Evolutionary conservation across 345 rosid species (phyloP).

Genomic region (Hypericum androsaemum): DNA sequence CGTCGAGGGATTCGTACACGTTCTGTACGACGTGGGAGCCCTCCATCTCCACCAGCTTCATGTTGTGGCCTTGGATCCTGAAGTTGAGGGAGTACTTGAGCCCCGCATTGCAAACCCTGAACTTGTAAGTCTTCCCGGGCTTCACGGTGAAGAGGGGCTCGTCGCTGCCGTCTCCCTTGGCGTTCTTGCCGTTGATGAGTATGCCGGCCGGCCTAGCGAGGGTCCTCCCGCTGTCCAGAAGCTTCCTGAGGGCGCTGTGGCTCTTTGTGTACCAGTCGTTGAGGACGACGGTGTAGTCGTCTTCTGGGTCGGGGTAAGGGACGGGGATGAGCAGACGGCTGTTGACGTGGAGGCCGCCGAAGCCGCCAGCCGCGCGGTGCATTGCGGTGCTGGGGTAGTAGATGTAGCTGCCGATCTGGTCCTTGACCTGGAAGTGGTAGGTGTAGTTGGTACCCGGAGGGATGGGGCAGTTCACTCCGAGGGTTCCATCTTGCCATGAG

Average conservation of each 20-base stretch:
- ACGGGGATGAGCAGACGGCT: neutral
- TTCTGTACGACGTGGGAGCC: neutral
- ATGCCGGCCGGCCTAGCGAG: neutral
- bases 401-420: constrained; percentile 1
- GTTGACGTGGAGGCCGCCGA: neutral
- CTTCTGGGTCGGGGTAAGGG: neutral
- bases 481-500: constrained; percentile 4
- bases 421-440: constrained; percentile 5
- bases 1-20: neutral
- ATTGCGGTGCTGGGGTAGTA: neutral
- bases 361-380: neutral
- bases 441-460: neutral
- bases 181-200: constrained; percentile 2
- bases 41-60: constrained; percentile 2
- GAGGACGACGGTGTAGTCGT: constrained; percentile 4
- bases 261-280: constrained; percentile 5
- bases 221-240: neutral
- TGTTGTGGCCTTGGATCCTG: constrained; percentile 4
- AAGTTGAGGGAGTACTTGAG: constrained; percentile 1
- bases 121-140: constrained; percentile 3
- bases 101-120: neutral
- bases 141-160: constrained; percentile 3
- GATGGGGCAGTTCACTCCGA: neutral
- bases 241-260: neutral
- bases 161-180: neutral